Evolutionary conservation across 208 protist genomes (phyloP), one percentile per base, ranked within the genome.

Genomic region (Crithidia sp.): DNA sequence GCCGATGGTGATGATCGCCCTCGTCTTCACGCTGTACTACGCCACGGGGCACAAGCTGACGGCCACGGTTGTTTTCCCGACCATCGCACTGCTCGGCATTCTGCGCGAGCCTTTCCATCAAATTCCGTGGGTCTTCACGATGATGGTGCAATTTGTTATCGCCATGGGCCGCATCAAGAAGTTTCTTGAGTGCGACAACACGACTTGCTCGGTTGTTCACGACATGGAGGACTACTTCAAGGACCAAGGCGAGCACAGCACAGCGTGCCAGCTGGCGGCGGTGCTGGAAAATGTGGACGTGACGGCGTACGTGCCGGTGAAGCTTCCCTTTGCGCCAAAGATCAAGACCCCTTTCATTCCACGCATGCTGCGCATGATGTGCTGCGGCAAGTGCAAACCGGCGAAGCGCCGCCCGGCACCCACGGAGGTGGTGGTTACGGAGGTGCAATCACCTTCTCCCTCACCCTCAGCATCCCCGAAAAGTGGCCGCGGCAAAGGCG

Each of bases 111-210:
- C 95, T 5, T 92, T 96, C 49, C 79, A 86, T 68, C 83, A 94
- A 76, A 84, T 98, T 14, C 96, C 96, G 14, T 82, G 79, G 14
- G 41, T 95, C 2, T 64, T 97, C 49, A 89, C 74, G 10, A 68
- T 63, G 16, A 9, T 89, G 4, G 79, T 89, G 1, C 81, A 96
- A 41, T 95, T 92, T 44, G 61, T 78, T 19, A 88, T 98, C 12
- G 85, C 93, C 10, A 79, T 95, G 71, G 76, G 79, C 6, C 87
- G 95, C 45, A 67, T 98, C 36, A 67, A 53, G 6, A 65, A 56
- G 13, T 98, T 95, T 57, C 54, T 97, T n/a, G 78, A 89, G 57
- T 62, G 57, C 57, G 57, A 62, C 57, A 62, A 62, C 57, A 39
- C 57, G 9, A 19, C 54, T 7, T 58, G 54, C 54, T 58, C 61